These are phyloP conservation scores for Porcisia deanei DNA, from an alignment of 208 protist species.

Conservation along the genomic window DNA sequence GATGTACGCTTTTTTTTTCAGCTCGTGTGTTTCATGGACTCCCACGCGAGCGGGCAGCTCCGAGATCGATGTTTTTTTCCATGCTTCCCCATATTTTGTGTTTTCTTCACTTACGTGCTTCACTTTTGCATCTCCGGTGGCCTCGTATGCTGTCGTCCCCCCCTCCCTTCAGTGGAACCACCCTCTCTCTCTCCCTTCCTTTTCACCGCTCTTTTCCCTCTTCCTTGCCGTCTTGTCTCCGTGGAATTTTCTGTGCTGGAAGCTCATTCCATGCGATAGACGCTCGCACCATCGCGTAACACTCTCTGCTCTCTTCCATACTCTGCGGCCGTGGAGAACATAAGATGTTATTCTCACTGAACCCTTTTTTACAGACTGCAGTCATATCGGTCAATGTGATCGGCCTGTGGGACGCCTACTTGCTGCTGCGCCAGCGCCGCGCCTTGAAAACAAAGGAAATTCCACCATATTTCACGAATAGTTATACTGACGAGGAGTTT, in stretches of 20 bases:
- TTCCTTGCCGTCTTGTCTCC: neutral
- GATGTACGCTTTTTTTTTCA: neutral
- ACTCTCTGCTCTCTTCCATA: slow-evolving; percentile 3
- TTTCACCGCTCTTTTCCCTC: slow-evolving; percentile 1
- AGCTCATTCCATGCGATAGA: neutral
- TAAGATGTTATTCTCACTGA: slow-evolving; percentile 6
- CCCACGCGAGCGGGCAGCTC: neutral
- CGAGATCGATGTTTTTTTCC: neutral
- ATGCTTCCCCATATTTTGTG: neutral
- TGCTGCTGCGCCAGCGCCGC: slow-evolving; percentile 48
- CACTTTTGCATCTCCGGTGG: no score
- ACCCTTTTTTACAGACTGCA: slow-evolving; percentile 41
- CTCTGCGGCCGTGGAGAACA: neutral
- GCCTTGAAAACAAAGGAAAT: slow-evolving; percentile 20
- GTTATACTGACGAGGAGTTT: slow-evolving; percentile 48
- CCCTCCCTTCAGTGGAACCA: neutral
- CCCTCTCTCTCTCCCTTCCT: neutral
- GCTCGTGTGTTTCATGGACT: no score
- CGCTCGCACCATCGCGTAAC: neutral
- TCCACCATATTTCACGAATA: slow-evolving; percentile 29
- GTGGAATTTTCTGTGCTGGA: neutral
- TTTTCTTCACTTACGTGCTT: neutral
- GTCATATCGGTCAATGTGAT: slow-evolving; percentile 48
- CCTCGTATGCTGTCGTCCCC: neutral
- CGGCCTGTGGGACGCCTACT: slow-evolving; percentile 55